A percentile compares a stretch with the other conserved stretches of the same genome.
Evolutionary conservation across 768 basidiomycete species (phyloP).

Genomic region (Asterophora parasitica): DNA sequence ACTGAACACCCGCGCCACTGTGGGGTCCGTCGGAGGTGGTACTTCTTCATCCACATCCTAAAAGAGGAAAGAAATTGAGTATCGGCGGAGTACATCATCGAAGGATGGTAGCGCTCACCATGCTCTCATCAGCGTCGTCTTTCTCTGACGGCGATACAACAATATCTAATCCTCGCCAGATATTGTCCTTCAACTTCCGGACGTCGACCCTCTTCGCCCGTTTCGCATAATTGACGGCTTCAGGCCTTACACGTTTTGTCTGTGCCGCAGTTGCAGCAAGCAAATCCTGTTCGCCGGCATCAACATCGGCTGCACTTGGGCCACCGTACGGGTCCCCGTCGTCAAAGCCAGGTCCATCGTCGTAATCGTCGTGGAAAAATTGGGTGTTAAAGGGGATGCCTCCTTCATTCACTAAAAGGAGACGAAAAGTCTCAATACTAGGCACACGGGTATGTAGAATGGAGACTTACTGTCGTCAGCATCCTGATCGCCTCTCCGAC

Average conservation of each 20-base stretch:
- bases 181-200: conserved; percentile 93
- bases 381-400: conserved; percentile 88
- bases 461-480: conserved; percentile 56
- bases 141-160: conserved; percentile 44
- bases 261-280: conserved; percentile 75
- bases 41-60: conserved; percentile 52
- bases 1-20: conserved; percentile 65
- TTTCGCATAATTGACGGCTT: conserved; percentile 91
- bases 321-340: conserved; percentile 46
- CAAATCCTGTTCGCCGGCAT: conserved; percentile 81
- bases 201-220: conserved; percentile 96
- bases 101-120: conserved; percentile 37
- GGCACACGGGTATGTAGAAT: not conserved
- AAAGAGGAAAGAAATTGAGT: conserved; percentile 1
- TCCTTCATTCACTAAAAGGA: conserved; percentile 31
- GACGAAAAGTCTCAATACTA: not conserved
- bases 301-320: conserved; percentile 37
- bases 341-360: conserved; percentile 73
- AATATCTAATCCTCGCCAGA: conserved; percentile 91
- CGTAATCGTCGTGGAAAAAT: conserved; percentile 92
- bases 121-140: conserved; percentile 37
- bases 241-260: conserved; percentile 76
- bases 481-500: conserved; percentile 41
- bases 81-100: not conserved
- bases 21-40: conserved; percentile 51